phyloP scores from a whole-genome alignment of 768 basidiomycete species.

The Nevesoporus exiguus region DNA sequence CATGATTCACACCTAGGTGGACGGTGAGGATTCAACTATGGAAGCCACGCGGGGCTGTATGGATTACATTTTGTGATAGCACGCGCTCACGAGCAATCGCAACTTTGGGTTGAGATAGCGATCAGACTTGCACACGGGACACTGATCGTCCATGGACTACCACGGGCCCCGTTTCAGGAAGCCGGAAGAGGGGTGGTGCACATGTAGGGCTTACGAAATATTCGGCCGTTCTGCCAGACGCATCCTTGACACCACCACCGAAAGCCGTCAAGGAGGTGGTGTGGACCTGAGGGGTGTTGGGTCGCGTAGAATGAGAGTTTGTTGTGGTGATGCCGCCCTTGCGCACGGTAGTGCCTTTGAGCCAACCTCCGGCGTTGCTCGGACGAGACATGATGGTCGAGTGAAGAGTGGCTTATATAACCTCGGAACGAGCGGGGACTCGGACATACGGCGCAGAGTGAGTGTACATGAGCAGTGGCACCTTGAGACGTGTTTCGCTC shows the following conservation, averaged over 20 bases:
- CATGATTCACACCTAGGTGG: conserved; percentile 94
- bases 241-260: conserved; percentile 83
- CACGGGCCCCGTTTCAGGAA: conserved; percentile 8
- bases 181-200: not conserved
- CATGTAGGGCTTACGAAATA: conserved; percentile 58
- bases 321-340: conserved; percentile 53
- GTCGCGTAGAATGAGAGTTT: conserved; percentile 47
- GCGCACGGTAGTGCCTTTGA: conserved; percentile 72
- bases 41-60: not conserved
- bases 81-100: conserved; percentile 89
- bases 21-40: conserved; percentile 6
- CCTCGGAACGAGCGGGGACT: not conserved
- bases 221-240: conserved; percentile 76
- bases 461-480: too few species aligned
- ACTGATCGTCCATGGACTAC: conserved; percentile 88
- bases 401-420: conserved; percentile 14
- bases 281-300: conserved; percentile 64
- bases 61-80: conserved; percentile 95
- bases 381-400: conserved; percentile 32
- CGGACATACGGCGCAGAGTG: too few species aligned
- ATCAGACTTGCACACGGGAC: conserved; percentile 97
- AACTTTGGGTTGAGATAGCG: conserved; percentile 93
- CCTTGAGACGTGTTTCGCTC: conserved; percentile 14
- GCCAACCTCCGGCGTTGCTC: conserved; percentile 42
- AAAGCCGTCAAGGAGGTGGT: conserved; percentile 73